A percentile compares a stretch with the other conserved stretches of the same genome.
These are phyloP conservation scores for Protomyces arabidopsidicola DNA, from an alignment of 1,139 yeast species.

Conservation along the genomic window DNA sequence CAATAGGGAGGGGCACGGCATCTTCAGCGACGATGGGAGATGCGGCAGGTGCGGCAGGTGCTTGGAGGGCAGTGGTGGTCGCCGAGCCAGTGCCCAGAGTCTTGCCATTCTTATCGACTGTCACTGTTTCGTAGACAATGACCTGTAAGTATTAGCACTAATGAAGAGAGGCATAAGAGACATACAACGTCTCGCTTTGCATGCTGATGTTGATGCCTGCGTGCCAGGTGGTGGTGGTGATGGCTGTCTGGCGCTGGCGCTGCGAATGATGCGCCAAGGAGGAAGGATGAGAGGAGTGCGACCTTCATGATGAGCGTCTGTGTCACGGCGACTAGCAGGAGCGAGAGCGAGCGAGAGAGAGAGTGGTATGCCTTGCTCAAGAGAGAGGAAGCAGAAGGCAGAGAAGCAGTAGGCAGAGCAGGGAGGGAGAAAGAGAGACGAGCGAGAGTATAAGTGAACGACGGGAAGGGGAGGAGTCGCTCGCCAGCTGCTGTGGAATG, in stretches of 20 bases:
- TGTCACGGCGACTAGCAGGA: neutral
- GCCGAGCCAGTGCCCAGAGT: slow-evolving; percentile 6
- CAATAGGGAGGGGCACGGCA: neutral
- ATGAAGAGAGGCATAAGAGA: too few relatives aligned
- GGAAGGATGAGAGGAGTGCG: slow-evolving; percentile 4
- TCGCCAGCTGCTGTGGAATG: too few relatives aligned
- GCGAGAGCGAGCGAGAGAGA: neutral
- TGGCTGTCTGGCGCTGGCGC: slow-evolving; percentile 10
- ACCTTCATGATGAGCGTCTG: neutral
- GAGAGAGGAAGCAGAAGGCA: too few relatives aligned
- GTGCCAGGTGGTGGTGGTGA: slow-evolving; percentile 11
- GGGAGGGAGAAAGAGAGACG: neutral
- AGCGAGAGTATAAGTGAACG: neutral
- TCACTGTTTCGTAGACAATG: slow-evolving; percentile 14
- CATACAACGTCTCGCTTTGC: slow-evolving; percentile 13
- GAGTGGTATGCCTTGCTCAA: too few relatives aligned
- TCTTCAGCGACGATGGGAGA: slow-evolving; percentile 42
- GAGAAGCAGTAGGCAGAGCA: neutral
- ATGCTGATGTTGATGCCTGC: slow-evolving; percentile 11
- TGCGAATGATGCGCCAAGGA: neutral
- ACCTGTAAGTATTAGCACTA: slow-evolving; percentile 3
- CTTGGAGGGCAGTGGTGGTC: slow-evolving; percentile 27
- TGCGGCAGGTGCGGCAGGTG: slow-evolving; percentile 45
- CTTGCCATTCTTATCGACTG: slow-evolving; percentile 10
- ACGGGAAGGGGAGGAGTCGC: neutral